Evolutionary conservation across 1,284 basidiomycete species (phyloP), one percentile per base, ranked within the genome.

Genomic region (Rhizoctonia solani): DNA sequence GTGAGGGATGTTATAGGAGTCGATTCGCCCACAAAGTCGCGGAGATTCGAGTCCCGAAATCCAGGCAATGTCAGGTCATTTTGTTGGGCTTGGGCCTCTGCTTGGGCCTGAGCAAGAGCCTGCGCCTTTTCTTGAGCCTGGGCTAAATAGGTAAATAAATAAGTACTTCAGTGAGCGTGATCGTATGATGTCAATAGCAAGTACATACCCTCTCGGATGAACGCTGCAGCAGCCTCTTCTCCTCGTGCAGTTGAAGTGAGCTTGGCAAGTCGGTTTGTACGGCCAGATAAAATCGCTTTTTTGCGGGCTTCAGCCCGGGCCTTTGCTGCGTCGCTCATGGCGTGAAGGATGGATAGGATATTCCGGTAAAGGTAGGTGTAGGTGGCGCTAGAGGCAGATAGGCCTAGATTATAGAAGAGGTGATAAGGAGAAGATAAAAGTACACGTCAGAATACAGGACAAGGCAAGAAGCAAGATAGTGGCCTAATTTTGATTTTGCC

Each of bases 201-300:
- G 30, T 30, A 39, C 58, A 13, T 50, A 87, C 87, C 82, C 63
- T 83, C 79, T 71, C 81, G 81, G 68, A 82, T 74, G 73, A 84
- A 87, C n/a, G 65, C 34, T n/a, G 81, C 80, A 4, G 84, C 79
- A 3, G 81, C 83, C 69, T 89, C 87, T 66, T 89, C 87, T 34
- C 89, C 88, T 59, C 89, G 79, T 21, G 87, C 89, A 4, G 87
- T 87, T 3, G 85, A 86, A 4, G 89, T 89, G 55, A 91, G 81
- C 74, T 86, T 90, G 42, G 86, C 84, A 25, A 92, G 83, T 66
- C 89, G 83, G 79, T 91, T 88, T 27, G 79, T 79, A 13, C 88
- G 85, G 67, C 88, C 80, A 69, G 80, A 81, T 23, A 90, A 82
- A 66, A 92, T 90, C 27, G 89, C 89, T 76, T 83, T 87, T 73